Percentiles rank a stretch among this genome's conserved stretches.
Conservation (phyloP, 1,139 yeast genomes). For the Lodderomyces parapsilosis region DNA sequence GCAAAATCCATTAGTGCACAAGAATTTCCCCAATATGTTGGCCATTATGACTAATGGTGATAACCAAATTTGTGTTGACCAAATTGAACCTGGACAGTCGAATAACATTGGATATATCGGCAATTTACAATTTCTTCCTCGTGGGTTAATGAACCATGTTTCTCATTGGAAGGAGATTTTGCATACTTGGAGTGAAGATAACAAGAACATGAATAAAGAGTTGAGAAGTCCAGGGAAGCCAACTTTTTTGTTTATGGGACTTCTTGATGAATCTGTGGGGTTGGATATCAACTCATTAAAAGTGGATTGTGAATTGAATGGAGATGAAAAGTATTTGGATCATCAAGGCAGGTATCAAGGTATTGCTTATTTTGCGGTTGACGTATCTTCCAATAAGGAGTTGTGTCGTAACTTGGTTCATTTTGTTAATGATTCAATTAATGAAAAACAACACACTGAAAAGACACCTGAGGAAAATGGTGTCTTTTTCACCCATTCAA, state of each 20-base stretch:
- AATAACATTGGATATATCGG: conserved; percentile 16
- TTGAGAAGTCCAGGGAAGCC: conserved; percentile 38
- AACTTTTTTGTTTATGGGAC: conserved; percentile 62
- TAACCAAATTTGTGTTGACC: conserved; percentile 20
- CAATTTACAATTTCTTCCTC: conserved; percentile 7
- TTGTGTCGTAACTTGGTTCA: conserved; percentile 23
- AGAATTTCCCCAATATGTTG: conserved; percentile 24
- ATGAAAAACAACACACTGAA: conserved; percentile 11
- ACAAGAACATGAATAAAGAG: conserved; percentile 33
- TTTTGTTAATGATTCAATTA: conserved; percentile 17
- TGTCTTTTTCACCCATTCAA: conserved; percentile 31
- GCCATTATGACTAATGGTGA: conserved; percentile 38
- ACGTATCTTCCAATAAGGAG: conserved; percentile 43
- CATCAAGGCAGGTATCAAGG: conserved; percentile 60
- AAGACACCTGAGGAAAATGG: conserved; percentile 17
- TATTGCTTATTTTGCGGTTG: conserved; percentile 75
- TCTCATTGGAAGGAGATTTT: conserved; percentile 25
- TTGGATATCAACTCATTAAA: conserved; percentile 30
- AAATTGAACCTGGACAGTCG: conserved; percentile 5
- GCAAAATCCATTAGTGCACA: conserved; percentile 38
- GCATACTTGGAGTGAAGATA: conserved; percentile 29
- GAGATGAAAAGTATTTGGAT: conserved; percentile 34
- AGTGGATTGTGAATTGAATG: conserved; percentile 18
- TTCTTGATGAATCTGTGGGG: conserved; percentile 56
- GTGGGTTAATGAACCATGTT: conserved; percentile 15